A percentile compares a stretch with the other conserved stretches of the same genome.
phyloP scores from a whole-genome alignment of 106 monocot genomes.

The Allium cepa region DNA sequence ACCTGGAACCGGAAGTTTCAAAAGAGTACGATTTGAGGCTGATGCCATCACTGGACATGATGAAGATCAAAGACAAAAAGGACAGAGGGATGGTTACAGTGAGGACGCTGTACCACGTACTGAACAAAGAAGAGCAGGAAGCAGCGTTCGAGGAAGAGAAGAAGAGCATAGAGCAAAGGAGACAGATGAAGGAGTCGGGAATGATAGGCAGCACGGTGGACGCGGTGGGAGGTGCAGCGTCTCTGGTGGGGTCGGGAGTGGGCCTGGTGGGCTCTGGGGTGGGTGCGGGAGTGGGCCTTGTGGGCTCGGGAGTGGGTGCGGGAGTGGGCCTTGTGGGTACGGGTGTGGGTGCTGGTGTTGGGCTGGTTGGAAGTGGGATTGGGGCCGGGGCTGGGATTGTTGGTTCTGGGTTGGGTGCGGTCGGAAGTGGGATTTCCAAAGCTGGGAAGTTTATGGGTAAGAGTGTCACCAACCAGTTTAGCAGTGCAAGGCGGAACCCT shows the following conservation, averaged over 20 bases:
- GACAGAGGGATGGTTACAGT: slow-evolving; percentile 86
- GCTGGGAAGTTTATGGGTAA: slow-evolving; percentile 80
- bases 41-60: slow-evolving; percentile 64
- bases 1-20: slow-evolving; percentile 57
- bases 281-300: slow-evolving; percentile 28
- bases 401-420: slow-evolving; percentile 48
- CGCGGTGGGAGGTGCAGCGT: slow-evolving; percentile 66
- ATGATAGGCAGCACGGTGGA: slow-evolving; percentile 86
- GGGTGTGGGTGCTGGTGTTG: not conserved
- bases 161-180: slow-evolving; percentile 57
- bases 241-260: slow-evolving; percentile 51
- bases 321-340: slow-evolving; percentile 13
- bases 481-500: slow-evolving; percentile 4
- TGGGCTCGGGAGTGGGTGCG: slow-evolving; percentile 30
- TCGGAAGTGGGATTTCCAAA: slow-evolving; percentile 29
- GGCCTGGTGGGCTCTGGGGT: slow-evolving; percentile 40
- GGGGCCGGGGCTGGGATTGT: slow-evolving; percentile 10
- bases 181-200: slow-evolving; percentile 71
- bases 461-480: slow-evolving; percentile 34
- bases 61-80: slow-evolving; percentile 92
- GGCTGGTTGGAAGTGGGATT: not conserved
- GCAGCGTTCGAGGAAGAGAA: slow-evolving; percentile 66
- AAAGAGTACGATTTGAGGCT: slow-evolving; percentile 67
- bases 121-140: slow-evolving; percentile 68
- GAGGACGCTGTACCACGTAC: slow-evolving; percentile 77